These are phyloP conservation scores for Ochetophila trinervis DNA, from an alignment of 306 rosid genomes.

Conservation along the genomic window DNA sequence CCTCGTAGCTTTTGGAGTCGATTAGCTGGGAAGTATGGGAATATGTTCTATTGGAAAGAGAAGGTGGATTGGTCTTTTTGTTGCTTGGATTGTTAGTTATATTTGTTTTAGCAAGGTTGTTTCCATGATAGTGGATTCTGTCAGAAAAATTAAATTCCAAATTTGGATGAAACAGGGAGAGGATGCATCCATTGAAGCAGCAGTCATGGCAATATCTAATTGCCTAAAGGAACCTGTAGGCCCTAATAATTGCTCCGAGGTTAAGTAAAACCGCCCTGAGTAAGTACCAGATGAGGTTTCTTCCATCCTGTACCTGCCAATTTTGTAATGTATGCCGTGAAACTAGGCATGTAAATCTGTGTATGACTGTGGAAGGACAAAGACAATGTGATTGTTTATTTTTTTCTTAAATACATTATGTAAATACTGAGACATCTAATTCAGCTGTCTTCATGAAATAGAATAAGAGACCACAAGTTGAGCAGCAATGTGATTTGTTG, in stretches of 20 bases:
- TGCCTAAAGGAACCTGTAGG: constrained; percentile 93
- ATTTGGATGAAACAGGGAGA: constrained; percentile 65
- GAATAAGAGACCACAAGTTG: no score
- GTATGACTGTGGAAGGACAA: not conserved
- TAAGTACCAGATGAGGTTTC: not conserved
- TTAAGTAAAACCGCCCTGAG: constrained; percentile 40
- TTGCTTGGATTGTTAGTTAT: not conserved
- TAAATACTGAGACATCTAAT: constrained; percentile 19
- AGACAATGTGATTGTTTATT: not conserved
- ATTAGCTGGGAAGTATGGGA: constrained; percentile 90
- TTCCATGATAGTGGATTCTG: constrained; percentile 4
- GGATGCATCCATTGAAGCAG: constrained; percentile 90
- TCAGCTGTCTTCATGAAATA: constrained; percentile 5
- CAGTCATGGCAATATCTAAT: constrained; percentile 78
- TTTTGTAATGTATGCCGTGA: constrained; percentile 7
- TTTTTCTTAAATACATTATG: constrained; percentile 2
- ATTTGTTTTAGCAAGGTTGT: not conserved
- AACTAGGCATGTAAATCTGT: not conserved
- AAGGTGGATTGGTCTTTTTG: constrained; percentile 42
- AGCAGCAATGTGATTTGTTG: no score
- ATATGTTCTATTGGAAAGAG: constrained; percentile 95
- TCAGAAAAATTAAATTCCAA: not conserved
- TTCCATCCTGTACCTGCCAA: constrained; percentile 12
- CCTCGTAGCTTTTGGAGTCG: constrained; percentile 99
- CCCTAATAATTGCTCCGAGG: constrained; percentile 78